phyloP scores from a whole-genome alignment of 306 rosid genomes.

The Pterocarpus santalinus region DNA sequence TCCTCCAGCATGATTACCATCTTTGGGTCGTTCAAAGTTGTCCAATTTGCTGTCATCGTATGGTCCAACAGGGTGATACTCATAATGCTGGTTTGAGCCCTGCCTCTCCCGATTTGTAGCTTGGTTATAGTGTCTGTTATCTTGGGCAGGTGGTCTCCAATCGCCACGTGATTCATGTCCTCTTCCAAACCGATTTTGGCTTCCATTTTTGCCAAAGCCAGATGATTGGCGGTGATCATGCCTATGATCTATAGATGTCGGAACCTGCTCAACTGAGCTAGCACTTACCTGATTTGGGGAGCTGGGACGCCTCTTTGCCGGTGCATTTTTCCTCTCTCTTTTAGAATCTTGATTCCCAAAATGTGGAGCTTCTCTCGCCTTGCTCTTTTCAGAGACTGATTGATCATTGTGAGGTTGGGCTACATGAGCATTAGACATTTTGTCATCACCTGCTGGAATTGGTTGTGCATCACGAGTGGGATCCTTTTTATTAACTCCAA shows the following conservation, averaged over 20 bases:
- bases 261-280: slow-evolving; percentile 56
- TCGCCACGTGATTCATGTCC: slow-evolving; percentile 76
- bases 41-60: slow-evolving; percentile 59
- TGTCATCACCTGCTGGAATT: slow-evolving; percentile 45
- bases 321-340: slow-evolving; percentile 68
- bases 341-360: slow-evolving; percentile 55
- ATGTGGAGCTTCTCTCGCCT: slow-evolving; percentile 58
- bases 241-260: slow-evolving; percentile 59
- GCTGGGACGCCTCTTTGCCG: slow-evolving; percentile 61
- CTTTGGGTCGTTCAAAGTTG: slow-evolving; percentile 65
- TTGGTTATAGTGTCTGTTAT: slow-evolving; percentile 62
- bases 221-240: slow-evolving; percentile 68
- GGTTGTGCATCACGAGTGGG: slow-evolving; percentile 48
- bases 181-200: slow-evolving; percentile 70
- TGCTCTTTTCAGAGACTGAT: slow-evolving; percentile 50
- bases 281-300: slow-evolving; percentile 59
- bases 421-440: slow-evolving; percentile 42
- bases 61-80: slow-evolving; percentile 85
- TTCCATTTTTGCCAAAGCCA: slow-evolving; percentile 69
- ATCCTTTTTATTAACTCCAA: slow-evolving; percentile 50
- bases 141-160: slow-evolving; percentile 68
- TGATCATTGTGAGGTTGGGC: slow-evolving; percentile 59
- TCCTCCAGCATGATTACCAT: slow-evolving; percentile 59
- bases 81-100: slow-evolving; percentile 67
- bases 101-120: slow-evolving; percentile 74